Percentiles rank a stretch among this genome's conserved stretches.
These are phyloP conservation scores for Chaetomiaceae sp. DNA, from an alignment of 2,329 filamentous ascomycete species.

Conservation along the genomic window DNA sequence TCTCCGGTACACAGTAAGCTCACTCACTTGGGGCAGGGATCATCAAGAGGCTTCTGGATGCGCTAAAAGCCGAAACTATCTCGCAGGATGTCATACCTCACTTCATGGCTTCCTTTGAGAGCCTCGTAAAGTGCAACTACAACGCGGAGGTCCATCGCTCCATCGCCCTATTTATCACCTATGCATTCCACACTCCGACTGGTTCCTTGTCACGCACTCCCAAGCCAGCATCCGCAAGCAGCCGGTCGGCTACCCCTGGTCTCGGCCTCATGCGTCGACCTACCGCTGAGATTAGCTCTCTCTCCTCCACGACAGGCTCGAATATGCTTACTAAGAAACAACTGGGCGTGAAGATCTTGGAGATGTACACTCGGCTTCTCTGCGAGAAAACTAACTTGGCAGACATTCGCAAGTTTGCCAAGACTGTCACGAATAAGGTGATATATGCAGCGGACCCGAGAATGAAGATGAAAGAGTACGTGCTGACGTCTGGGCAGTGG, in stretches of 20 bases:
- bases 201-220: constrained; percentile 50
- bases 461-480: constrained; percentile 23
- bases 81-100: constrained; percentile 66
- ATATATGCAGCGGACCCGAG: constrained; percentile 30
- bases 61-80: constrained; percentile 79
- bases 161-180: constrained; percentile 88
- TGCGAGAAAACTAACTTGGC: constrained; percentile 66
- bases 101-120: constrained; percentile 75
- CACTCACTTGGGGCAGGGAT: constrained; percentile 55
- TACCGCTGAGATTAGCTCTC: constrained; percentile 33
- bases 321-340: constrained; percentile 59
- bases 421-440: constrained; percentile 92
- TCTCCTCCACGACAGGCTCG: constrained; percentile 28
- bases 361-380: constrained; percentile 71
- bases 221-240: constrained; percentile 38
- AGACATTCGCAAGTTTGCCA: constrained; percentile 81
- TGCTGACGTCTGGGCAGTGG: constrained; percentile 58
- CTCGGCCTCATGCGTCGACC: constrained; percentile 36
- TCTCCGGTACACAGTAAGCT: constrained; percentile 10
- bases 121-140: constrained; percentile 73
- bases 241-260: constrained; percentile 39
- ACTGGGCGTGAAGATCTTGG: constrained; percentile 69
- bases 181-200: constrained; percentile 66
- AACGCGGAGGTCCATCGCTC: constrained; percentile 82
- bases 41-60: constrained; percentile 83